Base-by-base conservation (phyloP, 257 asterid genomes). In the Solanum okadae region DNA sequence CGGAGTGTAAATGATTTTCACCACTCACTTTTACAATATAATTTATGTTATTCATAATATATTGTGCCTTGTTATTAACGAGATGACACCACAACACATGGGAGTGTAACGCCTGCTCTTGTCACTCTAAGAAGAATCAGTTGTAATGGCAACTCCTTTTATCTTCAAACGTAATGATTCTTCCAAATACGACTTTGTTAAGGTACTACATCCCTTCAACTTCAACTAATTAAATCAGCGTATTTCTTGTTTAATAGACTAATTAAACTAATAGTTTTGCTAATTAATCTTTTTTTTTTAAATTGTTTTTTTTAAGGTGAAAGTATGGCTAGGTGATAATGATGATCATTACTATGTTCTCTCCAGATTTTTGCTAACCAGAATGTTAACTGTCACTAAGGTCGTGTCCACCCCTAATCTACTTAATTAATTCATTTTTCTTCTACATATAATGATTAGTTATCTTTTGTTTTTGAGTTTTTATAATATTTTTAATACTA, bases 301-400 rank as follows among this genome's bases (percentile, higher is more conserved):
- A 52, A 52, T 52, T 18, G 63, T 9, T 5, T 3, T 35, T 35
- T 29, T 33, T 37, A 92, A 95, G 99, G 99, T 96, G 87, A 97
- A 97, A 92, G 99, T 97, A 3, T 97, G 99, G 99, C 89, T 97
- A 91, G 99, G 99, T 88, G 98, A 97, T 88, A 96, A 95, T 92
- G 99, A 99, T 79, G 98, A 97, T 93, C 99, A 96, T 92, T 97
- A 96, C 88, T 97, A 97, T 89, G 99, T 96, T 87, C 96, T 97
- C 35, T 97, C 99, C 85, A 93, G 99, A 88, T 96, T 97, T 89
- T 90, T 97, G 93, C 98, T 97, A 34, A 96, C 99, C 95, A 92
- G 99, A 94, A 97, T 94, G 99, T 87, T 97, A 84, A 96, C 99
- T 29, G 99, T 96, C 86, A 95, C 99, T 89, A 96, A 95, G 99